phyloP scores from a whole-genome alignment of 768 basidiomycete species.

The Tylopilus sp. region DNA sequence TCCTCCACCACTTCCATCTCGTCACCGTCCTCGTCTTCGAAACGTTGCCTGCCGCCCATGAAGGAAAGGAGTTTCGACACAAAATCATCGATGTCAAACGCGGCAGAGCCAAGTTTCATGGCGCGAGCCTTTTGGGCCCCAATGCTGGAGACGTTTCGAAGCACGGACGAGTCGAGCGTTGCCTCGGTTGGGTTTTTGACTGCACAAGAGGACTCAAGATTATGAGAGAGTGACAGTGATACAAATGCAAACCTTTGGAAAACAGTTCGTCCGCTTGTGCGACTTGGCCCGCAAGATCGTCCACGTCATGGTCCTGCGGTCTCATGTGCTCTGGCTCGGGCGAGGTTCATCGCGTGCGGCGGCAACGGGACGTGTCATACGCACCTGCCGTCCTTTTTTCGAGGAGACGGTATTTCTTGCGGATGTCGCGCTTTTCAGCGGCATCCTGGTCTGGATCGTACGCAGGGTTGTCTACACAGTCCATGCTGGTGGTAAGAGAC shows the following conservation, averaged over 20 bases:
- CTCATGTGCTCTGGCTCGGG: slow-evolving; percentile 41
- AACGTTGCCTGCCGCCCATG: slow-evolving; percentile 67
- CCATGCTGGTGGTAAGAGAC: slow-evolving; percentile 11
- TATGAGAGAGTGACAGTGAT: slow-evolving; percentile 1
- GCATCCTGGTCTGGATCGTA: slow-evolving; percentile 88
- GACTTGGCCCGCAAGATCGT: slow-evolving; percentile 54
- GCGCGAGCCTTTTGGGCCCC: slow-evolving; percentile 86
- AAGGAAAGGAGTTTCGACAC: slow-evolving; percentile 67
- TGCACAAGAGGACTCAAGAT: slow-evolving; percentile 22
- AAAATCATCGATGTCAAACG: slow-evolving; percentile 93
- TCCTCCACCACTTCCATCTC: slow-evolving; percentile 54
- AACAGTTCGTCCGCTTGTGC: slow-evolving; percentile 60
- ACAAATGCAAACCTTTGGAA: slow-evolving; percentile 47
- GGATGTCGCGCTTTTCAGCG: slow-evolving; percentile 69
- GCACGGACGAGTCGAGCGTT: slow-evolving; percentile 80
- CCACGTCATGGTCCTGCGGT: slow-evolving; percentile 53
- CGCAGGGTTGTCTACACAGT: slow-evolving; percentile 27
- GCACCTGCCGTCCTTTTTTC: slow-evolving; percentile 63
- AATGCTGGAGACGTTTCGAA: slow-evolving; percentile 73
- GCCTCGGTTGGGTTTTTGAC: slow-evolving; percentile 86
- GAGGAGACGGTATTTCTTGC: slow-evolving; percentile 69
- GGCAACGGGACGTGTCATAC: slow-evolving; percentile 13
- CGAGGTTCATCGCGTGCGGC: background rate
- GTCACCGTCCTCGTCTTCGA: slow-evolving; percentile 43
- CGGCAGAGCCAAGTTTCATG: slow-evolving; percentile 82